A percentile compares a stretch with the other conserved stretches of the same genome.
Evolutionary conservation across 2,329 filamentous ascomycete species (phyloP).

Genomic region (Metarhizium robertsii): DNA sequence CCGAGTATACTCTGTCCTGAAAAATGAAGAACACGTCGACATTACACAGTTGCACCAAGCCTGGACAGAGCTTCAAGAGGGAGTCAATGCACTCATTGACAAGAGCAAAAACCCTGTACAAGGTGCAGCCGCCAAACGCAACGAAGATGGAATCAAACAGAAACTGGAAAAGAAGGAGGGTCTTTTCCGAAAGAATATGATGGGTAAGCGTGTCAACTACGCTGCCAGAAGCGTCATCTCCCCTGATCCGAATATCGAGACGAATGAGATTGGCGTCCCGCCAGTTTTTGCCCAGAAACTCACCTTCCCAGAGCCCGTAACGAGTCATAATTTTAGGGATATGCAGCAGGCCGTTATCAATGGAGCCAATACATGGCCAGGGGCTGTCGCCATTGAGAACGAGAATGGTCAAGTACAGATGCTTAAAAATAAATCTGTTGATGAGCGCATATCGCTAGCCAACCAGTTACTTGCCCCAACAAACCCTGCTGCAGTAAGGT

Average conservation of each 20-base stretch:
- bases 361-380: slow-evolving; percentile 86
- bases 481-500: slow-evolving; percentile 28
- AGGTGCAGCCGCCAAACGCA: slow-evolving; percentile 65
- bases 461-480: slow-evolving; percentile 88
- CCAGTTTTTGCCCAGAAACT: slow-evolving; percentile 96
- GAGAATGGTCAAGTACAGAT: slow-evolving; percentile 89
- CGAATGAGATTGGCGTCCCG: slow-evolving; percentile 95
- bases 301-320: slow-evolving; percentile 95
- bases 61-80: slow-evolving; percentile 77
- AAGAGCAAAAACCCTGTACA: slow-evolving; percentile 76
- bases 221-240: slow-evolving; percentile 96
- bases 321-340: slow-evolving; percentile 92
- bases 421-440: slow-evolving; percentile 74
- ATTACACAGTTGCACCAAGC: slow-evolving; percentile 72
- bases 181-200: slow-evolving; percentile 98
- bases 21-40: slow-evolving; percentile 28
- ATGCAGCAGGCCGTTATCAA: slow-evolving; percentile 95
- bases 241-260: slow-evolving; percentile 96
- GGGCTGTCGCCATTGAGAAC: slow-evolving; percentile 88
- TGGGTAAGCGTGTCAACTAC: slow-evolving; percentile 99
- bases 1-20: slow-evolving; percentile 50
- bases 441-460: slow-evolving; percentile 81
- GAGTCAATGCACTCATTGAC: slow-evolving; percentile 89
- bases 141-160: slow-evolving; percentile 94
- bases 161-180: slow-evolving; percentile 98